These are phyloP conservation scores for Thermomyces lanuginosus DNA, from an alignment of 2,329 filamentous ascomycete species.

Conservation along the genomic window DNA sequence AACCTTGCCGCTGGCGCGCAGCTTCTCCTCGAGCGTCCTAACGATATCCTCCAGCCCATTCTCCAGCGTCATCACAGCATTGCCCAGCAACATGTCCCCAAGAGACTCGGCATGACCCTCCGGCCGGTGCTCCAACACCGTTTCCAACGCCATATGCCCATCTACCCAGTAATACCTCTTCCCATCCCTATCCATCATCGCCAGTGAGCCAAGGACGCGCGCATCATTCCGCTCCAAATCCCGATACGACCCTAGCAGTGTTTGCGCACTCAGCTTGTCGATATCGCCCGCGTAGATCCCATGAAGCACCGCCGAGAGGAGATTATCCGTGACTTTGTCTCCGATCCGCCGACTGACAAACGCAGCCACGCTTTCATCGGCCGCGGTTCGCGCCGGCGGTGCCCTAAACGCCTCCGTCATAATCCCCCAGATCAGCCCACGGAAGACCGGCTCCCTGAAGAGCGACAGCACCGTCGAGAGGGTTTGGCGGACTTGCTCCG, in stretches of 20 bases:
- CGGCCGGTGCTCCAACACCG: conserved; percentile 7
- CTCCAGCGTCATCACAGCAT: conserved; percentile 28
- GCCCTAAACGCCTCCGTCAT: conserved; percentile 17
- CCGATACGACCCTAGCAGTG: conserved; percentile 38
- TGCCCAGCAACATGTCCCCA: conserved; percentile 7
- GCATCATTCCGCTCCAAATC: conserved; percentile 28
- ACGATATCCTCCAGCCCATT: conserved; percentile 49
- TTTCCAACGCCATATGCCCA: conserved; percentile 14
- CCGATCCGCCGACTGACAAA: conserved; percentile 45
- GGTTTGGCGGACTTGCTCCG: conserved; percentile 10
- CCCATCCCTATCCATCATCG: conserved; percentile 6
- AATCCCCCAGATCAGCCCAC: conserved; percentile 26
- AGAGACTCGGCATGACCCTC: conserved; percentile 9
- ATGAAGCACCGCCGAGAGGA: conserved; percentile 61
- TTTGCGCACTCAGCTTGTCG: conserved; percentile 57
- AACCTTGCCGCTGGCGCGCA: conserved; percentile 37
- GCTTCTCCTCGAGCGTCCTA: conserved; percentile 33
- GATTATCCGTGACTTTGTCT: conserved; percentile 47
- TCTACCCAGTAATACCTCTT: conserved; percentile 11
- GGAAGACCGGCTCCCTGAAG: conserved; percentile 41
- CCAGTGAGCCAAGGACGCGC: conserved; percentile 9
- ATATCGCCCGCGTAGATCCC: conserved; percentile 89
- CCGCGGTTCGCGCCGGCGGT: conserved; percentile 15
- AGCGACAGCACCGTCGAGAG: conserved; percentile 19
- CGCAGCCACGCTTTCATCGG: conserved; percentile 55